Evolutionary conservation across 257 asterid species (phyloP).

Genomic region (Phtheirospermum japonicum): DNA sequence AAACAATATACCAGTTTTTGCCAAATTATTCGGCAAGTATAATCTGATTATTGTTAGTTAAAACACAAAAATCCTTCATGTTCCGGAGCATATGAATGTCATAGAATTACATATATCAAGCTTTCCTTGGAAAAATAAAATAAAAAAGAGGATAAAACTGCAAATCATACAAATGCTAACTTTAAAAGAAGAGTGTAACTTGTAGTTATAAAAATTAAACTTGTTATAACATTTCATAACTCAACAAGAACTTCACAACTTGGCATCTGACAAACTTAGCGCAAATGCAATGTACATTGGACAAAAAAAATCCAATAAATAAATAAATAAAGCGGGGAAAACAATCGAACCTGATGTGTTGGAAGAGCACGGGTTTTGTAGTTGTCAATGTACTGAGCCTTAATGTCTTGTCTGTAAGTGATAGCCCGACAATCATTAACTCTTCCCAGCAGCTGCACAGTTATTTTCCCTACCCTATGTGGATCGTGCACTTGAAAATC

Average conservation of each 20-base stretch:
- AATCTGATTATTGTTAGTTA: not conserved
- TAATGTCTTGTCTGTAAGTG: conserved; percentile 79
- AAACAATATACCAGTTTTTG: not conserved
- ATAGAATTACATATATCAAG: not conserved
- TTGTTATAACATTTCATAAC: not conserved
- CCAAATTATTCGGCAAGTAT: no score
- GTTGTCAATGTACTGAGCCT: conserved; percentile 49
- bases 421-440: conserved; percentile 83
- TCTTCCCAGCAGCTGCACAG: conserved; percentile 88
- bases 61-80: not conserved
- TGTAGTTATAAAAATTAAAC: not conserved
- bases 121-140: no score
- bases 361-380: conserved; percentile 75
- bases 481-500: conserved; percentile 76
- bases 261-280: conserved; percentile 7
- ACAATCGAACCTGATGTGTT: conserved; percentile 76
- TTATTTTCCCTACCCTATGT: conserved; percentile 76
- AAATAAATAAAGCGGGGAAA: not conserved
- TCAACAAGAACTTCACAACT: not conserved
- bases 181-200: not conserved
- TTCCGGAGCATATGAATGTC: not conserved
- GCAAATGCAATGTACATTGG: conserved; percentile 13
- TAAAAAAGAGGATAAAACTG: conserved; percentile 12
- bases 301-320: conserved; percentile 8
- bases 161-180: conserved; percentile 2